Conservation (phyloP, 1,284 basidiomycete species). For the Moesziomyces sp. region DNA sequence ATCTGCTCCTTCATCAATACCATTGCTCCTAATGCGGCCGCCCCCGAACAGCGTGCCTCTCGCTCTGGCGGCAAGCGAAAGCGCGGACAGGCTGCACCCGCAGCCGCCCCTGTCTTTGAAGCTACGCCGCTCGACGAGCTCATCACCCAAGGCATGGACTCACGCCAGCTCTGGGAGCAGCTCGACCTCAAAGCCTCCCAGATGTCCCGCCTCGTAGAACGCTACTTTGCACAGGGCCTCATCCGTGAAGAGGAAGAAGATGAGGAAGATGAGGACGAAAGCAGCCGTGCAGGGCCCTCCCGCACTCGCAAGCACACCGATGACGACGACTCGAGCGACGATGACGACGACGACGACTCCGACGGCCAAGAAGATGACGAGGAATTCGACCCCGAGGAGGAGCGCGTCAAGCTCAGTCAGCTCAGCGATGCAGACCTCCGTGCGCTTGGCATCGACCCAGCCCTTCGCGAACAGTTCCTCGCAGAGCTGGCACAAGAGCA, state of each 20-base stretch:
- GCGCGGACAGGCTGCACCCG: constrained; percentile 45
- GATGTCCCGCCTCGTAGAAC: constrained; percentile 49
- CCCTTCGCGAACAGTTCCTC: constrained; percentile 31
- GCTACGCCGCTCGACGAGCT: constrained; percentile 81
- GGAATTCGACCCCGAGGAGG: constrained; percentile 39
- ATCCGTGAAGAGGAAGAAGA: constrained; percentile 45
- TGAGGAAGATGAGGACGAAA: constrained; percentile 59
- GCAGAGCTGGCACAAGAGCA: constrained; percentile 29
- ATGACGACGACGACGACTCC: constrained; percentile 11
- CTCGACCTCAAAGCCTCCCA: constrained; percentile 58
- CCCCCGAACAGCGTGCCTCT: constrained; percentile 23
- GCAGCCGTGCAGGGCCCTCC: constrained; percentile 12
- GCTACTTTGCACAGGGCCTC: constrained; percentile 66
- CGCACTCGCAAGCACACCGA: constrained; percentile 10
- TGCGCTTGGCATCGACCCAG: constrained; percentile 53
- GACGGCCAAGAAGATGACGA: constrained; percentile 45
- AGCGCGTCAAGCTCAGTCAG: constrained; percentile 32
- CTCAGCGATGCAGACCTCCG: constrained; percentile 55
- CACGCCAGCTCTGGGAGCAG: constrained; percentile 89
- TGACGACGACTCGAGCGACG: constrained; percentile 47
- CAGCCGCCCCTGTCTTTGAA: constrained; percentile 70
- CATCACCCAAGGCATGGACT: constrained; percentile 83
- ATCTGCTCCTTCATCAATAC: constrained; percentile 78
- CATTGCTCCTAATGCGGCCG: constrained; percentile 70
- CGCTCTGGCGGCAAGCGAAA: constrained; percentile 50